Base-by-base conservation (phyloP, 2,329 filamentous ascomycete genomes). In the Exophiala sp. region DNA sequence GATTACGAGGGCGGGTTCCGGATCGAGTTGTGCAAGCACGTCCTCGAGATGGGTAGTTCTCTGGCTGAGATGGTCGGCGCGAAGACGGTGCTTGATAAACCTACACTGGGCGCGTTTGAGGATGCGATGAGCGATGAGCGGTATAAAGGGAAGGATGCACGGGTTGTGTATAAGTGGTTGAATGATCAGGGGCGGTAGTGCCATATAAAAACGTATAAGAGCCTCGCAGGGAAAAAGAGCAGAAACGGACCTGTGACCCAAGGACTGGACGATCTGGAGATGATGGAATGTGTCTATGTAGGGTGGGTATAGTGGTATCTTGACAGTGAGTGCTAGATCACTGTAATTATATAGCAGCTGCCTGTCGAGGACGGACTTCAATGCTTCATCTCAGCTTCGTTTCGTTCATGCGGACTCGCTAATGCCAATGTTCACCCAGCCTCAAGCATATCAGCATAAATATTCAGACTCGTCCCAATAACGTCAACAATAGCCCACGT, bases 11-110 rank as follows among this genome's bases (percentile, higher is more conserved):
- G 69, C 9, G 71, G 71, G 1, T 73, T 85, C 65, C 77, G 80
- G 41, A 77, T 84, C 5, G 74, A 83, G 63, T 62, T 84, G 60
- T 84, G 84, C 79, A 72, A 72, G 56, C 84, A 84, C 63, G 81
- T 84, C 61, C 78, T 85, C 53, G 69, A 71, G 1, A 64, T 84
- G 16, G 81, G 80, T 0, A 71, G 81, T 1, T 75, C 81, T 7
- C 76, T 78, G 67, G 81, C 80, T n/a, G 69, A 76, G 55, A 68
- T 73, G 12, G 74, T 82, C 3, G 80, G 76, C 0, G 73, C 77
- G 12, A 70, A 68, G 40, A 72, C 80, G 51, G 74, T 76, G 3
- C 63, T 84, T 35, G 79, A 80, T 1, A 69, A 75, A 4, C 69
- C 67, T 18, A 80, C 78, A 0, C 63, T 83, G 55, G 68, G 70